Evolutionary conservation across 371 early-diverging fungal genomes (phyloP).

Genomic region (Saksenaea oblongispora): DNA sequence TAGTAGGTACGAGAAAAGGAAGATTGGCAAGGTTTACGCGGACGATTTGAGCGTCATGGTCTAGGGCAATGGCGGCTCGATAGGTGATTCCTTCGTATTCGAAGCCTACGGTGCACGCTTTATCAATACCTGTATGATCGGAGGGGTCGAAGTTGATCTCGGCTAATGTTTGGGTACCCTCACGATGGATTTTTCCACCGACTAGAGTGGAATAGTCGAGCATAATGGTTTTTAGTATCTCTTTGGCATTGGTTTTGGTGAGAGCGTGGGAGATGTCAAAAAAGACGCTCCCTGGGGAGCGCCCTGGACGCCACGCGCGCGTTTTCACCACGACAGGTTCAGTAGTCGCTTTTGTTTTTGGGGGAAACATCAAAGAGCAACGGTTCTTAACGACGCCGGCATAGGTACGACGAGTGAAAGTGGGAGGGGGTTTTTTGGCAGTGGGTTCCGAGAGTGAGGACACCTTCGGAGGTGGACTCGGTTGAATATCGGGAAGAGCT

Average conservation of each 20-base stretch:
- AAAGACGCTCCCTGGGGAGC: not conserved
- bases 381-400: not conserved
- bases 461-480: too few relatives aligned
- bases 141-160: not conserved
- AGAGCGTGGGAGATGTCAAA: not conserved
- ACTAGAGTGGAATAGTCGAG: not conserved
- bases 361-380: not conserved
- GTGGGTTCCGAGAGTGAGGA: too few relatives aligned
- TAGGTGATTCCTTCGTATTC: not conserved
- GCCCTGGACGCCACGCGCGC: not conserved
- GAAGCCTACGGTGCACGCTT: not conserved
- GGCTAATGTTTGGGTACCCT: not conserved
- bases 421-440: too few relatives aligned
- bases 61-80: not conserved
- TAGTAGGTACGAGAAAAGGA: not conserved
- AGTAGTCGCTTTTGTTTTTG: too few relatives aligned
- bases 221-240: not conserved
- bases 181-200: not conserved
- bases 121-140: not conserved
- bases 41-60: not conserved
- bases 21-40: not conserved
- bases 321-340: not conserved
- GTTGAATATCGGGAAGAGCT: too few relatives aligned
- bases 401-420: not conserved
- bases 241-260: not conserved